Base-by-base conservation (phyloP, 495 filamentous ascomycete genomes). In the Neurospora discreta region DNA sequence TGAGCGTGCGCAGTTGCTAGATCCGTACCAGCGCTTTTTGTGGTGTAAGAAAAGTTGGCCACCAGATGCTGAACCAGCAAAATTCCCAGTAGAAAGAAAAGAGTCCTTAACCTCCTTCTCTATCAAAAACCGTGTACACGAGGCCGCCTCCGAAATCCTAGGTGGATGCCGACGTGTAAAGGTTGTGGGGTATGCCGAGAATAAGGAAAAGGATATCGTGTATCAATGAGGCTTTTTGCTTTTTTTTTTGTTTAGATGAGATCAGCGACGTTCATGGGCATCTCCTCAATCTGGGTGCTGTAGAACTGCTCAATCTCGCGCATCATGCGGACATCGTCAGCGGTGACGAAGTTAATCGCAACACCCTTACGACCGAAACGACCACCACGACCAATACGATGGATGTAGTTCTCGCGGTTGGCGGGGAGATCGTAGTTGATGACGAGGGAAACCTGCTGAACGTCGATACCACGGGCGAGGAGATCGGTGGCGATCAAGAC, bases 371-470 rank as follows among this genome's bases (percentile, higher is more conserved):
- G 88, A 74, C 95, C 95, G 82, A 99, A 99, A 75, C 95, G 90
- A 78, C 95, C 95, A 80, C 91, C 92, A 80, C 95, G 90, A 81
- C 95, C 95, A 77, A 99, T 99, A 75, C 95, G 89, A 82, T 99
- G 95, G 80, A 99, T 98, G 82, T 99, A 99, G 84, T 99, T 99
- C 83, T 99, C 95, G 88, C 95, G 94, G 84, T 99, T 99, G 79
- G 91, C 93, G 40, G 95, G 95, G 41, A 99, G 86, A 78, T 99
- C 95, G 82, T 99, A 99, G 83, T 99, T 99, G 84, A 99, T 99
- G 72, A 99, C 95, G 71, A 99, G 85, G n/a, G 93, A 97, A 38
- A 99, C 95, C 81, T 99, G 95, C 81, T 99, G 95, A 38, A 99
- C 95, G 81, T 99, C 95, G 85, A 99, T 99, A 85, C 95, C 95